Base-by-base conservation (phyloP, 2,329 filamentous ascomycete genomes). In the Fonsecaea multimorphosa region DNA sequence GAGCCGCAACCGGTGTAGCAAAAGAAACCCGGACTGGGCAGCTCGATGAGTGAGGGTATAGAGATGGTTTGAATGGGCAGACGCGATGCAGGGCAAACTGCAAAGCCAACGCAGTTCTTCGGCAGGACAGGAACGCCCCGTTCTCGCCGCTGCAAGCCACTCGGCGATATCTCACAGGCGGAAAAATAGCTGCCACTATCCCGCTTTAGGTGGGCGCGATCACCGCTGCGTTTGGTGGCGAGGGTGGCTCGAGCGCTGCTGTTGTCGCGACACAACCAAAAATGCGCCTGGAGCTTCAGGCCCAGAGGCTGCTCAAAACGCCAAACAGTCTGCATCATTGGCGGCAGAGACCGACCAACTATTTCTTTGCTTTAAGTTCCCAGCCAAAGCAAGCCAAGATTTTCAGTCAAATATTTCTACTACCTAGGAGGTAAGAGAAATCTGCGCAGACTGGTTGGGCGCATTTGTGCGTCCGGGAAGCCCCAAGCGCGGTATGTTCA, bases 31-130 rank as follows among this genome's bases (percentile, higher is more conserved):
- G 24, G 32, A 32, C 8, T 54, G n/a, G 24, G 27, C 51, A 31
- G 27, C n/a, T 54, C 51, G 11, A 54, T 32, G 52, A 12, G 22
- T 19, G 32, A 49, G 12, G 44, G 22, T 34, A 34, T 9, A 12
- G 6, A 34, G 32, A 34, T 34, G 32, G 32, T 34, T 34, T 34
- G 38, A 19, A 24, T 59, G 29, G 57, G 38, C 29, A 31, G 34
- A 22, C 40, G n/a, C 31, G 46, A 52, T 61, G 58, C 58, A 61
- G 58, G 58, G 58, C 32, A 14, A 53, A 12, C 19, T 54, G 58
- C 58, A 61, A 38, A 52, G 44, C 49, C 24, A 53, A 54, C 46
- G 58, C 49, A 53, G 58, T 61, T 61, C 46, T 19, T 61, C 58
- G 56, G 56, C 22, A 31, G 56, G 38, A 29, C 27, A 31, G 24